Base-by-base conservation (phyloP, 2,329 filamentous ascomycete genomes). In the Pseudogymnoascus sp. region DNA sequence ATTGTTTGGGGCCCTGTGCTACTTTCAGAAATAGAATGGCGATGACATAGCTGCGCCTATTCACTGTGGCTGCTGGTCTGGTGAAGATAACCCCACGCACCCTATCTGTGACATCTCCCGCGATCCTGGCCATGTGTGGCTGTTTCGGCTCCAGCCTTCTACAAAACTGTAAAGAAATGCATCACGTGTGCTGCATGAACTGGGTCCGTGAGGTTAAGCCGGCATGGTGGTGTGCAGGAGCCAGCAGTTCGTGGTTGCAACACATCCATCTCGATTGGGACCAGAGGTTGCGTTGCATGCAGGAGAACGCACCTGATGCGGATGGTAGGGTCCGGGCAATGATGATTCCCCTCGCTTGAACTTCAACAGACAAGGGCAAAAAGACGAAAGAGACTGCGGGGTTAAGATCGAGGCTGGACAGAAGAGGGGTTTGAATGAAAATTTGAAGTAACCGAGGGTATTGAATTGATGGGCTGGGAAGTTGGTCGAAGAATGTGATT, bases 11-110 rank as follows among this genome's bases (percentile, higher is more conserved):
- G 23, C 8, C 23, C n/a, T 19, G 45, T 55, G 45, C 26, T 26
- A 33, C 45, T 55, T 33, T 55, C n/a, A 31, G 45, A 55, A 33
- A 55, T 55, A 55, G 45, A 55, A 26, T 55, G 45, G 14, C 45
- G 45, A 55, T 55, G 45, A 55, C 45, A 55, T 55, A 31, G 45
- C 31, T 52, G 45, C 19, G 45, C 45, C 45, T 55, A 8, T 33
- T 31, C 16, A 5, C 12, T 10, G 26, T 33, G n/a, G 45, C 23
- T 16, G 19, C 19, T 19, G 19, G 19, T 19, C 19, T 16, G n/a
- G 8, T 55, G 26, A 55, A 31, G 45, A 33, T 31, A 31, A 31
- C 45, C 26, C 45, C 45, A 55, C 26, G 45, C 26, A 3, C n/a
- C 10, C 45, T 12, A n/a, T 7, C 45, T 33, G 45, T 26, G 45